These are phyloP conservation scores for Cercophora newfieldiana DNA, from an alignment of 495 filamentous ascomycete species.

Conservation along the genomic window DNA sequence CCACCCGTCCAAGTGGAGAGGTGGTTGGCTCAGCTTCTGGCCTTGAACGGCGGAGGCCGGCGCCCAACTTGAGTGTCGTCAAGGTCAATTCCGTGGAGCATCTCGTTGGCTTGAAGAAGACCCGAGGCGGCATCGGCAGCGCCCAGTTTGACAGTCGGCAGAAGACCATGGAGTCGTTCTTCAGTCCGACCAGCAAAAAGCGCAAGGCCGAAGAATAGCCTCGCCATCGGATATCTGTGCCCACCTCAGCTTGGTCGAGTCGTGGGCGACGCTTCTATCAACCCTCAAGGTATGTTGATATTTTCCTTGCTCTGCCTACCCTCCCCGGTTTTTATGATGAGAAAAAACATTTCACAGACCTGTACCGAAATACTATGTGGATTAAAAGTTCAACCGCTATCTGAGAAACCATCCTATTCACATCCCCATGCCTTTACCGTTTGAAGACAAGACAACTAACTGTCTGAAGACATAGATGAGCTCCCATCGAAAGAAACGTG, in stretches of 20 bases:
- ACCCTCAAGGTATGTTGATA: slow-evolving; percentile 36
- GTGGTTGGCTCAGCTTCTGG: slow-evolving; percentile 19
- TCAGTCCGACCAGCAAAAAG: slow-evolving; percentile 54
- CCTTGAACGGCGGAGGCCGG: slow-evolving; percentile 13
- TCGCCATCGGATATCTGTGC: neutral
- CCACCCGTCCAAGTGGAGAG: neutral
- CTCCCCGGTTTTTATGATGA: slow-evolving; percentile 56
- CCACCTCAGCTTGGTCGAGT: neutral
- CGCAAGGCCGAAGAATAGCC: slow-evolving; percentile 27
- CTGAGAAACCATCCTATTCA: slow-evolving; percentile 51
- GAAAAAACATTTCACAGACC: slow-evolving; percentile 72
- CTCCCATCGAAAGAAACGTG: neutral
- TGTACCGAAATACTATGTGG: slow-evolving; percentile 72
- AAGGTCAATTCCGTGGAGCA: slow-evolving; percentile 66
- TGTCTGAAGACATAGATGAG: neutral
- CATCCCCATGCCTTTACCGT: slow-evolving; percentile 9
- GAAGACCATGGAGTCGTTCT: slow-evolving; percentile 74
- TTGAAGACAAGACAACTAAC: slow-evolving; percentile 27
- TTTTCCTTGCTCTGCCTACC: slow-evolving; percentile 12
- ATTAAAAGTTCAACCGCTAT: slow-evolving; percentile 74
- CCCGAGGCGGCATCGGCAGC: slow-evolving; percentile 75
- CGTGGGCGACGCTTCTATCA: neutral
- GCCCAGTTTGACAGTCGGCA: slow-evolving; percentile 69
- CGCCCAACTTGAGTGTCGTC: slow-evolving; percentile 42
- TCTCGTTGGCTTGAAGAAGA: slow-evolving; percentile 70